Evolutionary conservation across 2,329 filamentous ascomycete species (phyloP).

Genomic region (Endothia cerciana): DNA sequence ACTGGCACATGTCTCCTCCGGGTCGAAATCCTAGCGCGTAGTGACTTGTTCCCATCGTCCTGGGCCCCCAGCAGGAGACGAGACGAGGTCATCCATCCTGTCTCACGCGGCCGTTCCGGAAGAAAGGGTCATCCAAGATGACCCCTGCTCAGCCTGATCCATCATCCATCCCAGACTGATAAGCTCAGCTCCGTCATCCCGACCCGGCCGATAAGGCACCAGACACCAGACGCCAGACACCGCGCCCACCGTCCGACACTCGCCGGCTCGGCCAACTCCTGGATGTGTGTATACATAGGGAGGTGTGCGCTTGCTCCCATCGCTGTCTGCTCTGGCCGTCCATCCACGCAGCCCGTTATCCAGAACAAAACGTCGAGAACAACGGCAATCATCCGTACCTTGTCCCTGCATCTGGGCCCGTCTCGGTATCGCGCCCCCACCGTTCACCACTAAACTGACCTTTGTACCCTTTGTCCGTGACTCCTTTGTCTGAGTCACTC

Average conservation of each 20-base stretch:
- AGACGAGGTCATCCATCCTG: conserved; percentile 2
- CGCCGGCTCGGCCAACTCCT: no score
- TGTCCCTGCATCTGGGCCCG: not conserved
- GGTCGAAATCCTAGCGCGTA: not conserved
- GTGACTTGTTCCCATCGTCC: not conserved
- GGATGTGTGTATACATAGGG: conserved; percentile 11
- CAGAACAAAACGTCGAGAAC: conserved; percentile 13
- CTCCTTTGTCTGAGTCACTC: conserved; percentile 30
- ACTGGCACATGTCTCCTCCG: not conserved
- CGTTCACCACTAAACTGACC: conserved; percentile 7
- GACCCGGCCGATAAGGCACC: conserved; percentile 10
- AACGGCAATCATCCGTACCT: not conserved
- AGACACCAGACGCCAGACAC: not conserved
- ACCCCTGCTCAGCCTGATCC: conserved; percentile 8
- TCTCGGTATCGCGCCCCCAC: conserved; percentile 19
- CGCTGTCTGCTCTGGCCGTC: not conserved
- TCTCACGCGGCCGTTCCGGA: conserved; percentile 4
- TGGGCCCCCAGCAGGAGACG: not conserved
- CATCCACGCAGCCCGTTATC: not conserved
- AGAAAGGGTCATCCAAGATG: not conserved
- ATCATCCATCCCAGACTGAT: conserved; percentile 4
- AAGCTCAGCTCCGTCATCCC: conserved; percentile 14
- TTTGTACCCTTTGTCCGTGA: conserved; percentile 25
- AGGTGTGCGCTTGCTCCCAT: not conserved
- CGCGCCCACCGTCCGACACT: not conserved